phyloP scores from a whole-genome alignment of 306 rosid genomes.

The Alnus glutinosa region DNA sequence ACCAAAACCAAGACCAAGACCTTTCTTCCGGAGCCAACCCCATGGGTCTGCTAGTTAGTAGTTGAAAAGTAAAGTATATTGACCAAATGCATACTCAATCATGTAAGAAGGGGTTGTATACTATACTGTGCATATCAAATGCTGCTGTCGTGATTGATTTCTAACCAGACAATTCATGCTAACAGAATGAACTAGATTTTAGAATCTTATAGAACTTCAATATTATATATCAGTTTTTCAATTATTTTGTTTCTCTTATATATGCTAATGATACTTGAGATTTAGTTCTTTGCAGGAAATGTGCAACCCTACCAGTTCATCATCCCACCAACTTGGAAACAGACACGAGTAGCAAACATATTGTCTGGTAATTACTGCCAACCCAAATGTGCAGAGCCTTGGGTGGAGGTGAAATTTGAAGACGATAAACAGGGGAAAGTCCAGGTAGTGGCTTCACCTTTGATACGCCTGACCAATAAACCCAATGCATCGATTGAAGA shows the following conservation, averaged over 20 bases:
- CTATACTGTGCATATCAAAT: background rate
- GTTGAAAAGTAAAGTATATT: background rate
- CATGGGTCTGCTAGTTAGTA: no score
- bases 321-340: conserved; percentile 94
- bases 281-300: conserved; percentile 88
- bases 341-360: conserved; percentile 80
- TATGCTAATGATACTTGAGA: conserved; percentile 54
- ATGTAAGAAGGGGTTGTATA: background rate
- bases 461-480: conserved; percentile 87
- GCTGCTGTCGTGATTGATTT: background rate
- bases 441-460: conserved; percentile 91
- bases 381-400: conserved; percentile 98
- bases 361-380: conserved; percentile 98
- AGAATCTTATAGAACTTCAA: no score
- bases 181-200: background rate
- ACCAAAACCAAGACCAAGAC: no score
- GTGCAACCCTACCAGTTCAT: conserved; percentile 94
- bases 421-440: conserved; percentile 89
- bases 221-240: background rate
- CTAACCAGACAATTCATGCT: background rate
- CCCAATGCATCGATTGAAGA: conserved; percentile 92
- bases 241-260: conserved; percentile 25
- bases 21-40: no score
- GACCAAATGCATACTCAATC: background rate
- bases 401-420: conserved; percentile 97